Evolutionary conservation across 352 stramenopile genomes (phyloP).

Genomic region (Phytopythium mirpurense): DNA sequence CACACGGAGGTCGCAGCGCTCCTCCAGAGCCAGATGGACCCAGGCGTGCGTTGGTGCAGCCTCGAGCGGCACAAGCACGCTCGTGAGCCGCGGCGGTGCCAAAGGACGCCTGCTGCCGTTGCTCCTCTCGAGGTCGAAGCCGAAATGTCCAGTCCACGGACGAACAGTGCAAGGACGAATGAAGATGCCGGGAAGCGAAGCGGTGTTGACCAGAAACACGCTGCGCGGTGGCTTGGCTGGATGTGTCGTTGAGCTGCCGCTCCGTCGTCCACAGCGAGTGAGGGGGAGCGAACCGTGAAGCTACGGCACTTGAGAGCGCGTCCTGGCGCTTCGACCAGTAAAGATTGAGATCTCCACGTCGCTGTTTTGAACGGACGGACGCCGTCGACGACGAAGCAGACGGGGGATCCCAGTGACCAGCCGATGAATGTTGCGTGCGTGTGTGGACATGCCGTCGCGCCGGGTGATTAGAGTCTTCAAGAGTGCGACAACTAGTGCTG

Average conservation of each 20-base stretch:
- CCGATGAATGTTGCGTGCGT: no score
- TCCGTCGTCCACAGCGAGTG: background rate
- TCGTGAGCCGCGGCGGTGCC: background rate
- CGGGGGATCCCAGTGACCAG: no score
- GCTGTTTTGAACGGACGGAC: no score
- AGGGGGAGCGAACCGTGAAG: no score
- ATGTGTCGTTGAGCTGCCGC: background rate
- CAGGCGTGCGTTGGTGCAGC: background rate
- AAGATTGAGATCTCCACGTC: no score
- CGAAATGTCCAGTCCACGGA: no score
- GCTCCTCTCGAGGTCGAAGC: background rate
- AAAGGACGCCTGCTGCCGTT: background rate
- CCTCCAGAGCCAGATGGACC: conserved; percentile 2
- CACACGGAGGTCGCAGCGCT: conserved; percentile 16
- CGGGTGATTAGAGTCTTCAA: no score
- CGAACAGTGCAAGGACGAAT: background rate
- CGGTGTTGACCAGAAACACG: background rate
- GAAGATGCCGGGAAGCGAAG: background rate
- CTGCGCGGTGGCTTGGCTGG: conserved; percentile 1
- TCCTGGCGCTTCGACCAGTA: no score
- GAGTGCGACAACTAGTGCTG: no score
- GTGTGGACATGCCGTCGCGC: no score
- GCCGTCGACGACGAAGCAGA: no score
- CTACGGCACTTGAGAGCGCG: no score
- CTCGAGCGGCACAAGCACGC: background rate